Conservation (phyloP, 805 yeast genomes). For the Metschnikowia gruessii region DNA sequence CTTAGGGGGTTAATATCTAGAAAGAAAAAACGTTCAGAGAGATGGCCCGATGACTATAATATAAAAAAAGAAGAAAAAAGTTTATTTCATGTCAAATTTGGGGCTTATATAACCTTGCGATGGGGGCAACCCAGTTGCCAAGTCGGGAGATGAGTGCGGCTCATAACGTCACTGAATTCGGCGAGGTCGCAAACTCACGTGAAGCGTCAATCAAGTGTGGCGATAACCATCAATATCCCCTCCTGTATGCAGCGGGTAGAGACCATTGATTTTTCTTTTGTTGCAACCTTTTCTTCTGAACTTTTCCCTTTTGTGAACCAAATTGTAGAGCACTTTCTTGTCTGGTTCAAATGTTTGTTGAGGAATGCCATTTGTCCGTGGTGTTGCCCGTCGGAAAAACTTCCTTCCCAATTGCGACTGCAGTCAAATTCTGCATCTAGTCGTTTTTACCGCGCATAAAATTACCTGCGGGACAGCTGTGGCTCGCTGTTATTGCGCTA, state of each 20-base stretch:
- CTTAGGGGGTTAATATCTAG: not conserved
- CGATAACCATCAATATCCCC: too few relatives aligned
- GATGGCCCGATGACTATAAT: too few relatives aligned
- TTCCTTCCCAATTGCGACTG: not conserved
- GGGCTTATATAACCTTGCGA: not conserved
- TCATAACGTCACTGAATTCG: slow-evolving; percentile 1
- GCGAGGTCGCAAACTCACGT: slow-evolving; percentile 10
- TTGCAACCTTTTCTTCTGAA: too few relatives aligned
- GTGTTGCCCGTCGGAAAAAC: not conserved
- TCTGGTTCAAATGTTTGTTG: too few relatives aligned
- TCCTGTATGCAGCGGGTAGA: too few relatives aligned
- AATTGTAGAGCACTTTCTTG: not conserved
- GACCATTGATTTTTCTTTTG: too few relatives aligned
- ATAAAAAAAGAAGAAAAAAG: too few relatives aligned
- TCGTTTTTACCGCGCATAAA: not conserved
- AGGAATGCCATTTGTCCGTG: too few relatives aligned
- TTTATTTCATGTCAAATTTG: not conserved
- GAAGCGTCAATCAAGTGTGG: slow-evolving; percentile 3
- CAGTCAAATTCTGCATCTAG: not conserved
- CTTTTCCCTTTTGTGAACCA: not conserved
- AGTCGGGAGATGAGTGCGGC: slow-evolving; percentile 7
- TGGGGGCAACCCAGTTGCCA: not conserved
- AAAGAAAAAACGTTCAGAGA: not conserved
- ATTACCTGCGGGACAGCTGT: not conserved
- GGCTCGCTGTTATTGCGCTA: not conserved